Percentiles rank a stretch among this genome's conserved stretches.
phyloP scores from a whole-genome alignment of 2,329 filamentous ascomycete genomes.

The Pyrenochaeta sp. region DNA sequence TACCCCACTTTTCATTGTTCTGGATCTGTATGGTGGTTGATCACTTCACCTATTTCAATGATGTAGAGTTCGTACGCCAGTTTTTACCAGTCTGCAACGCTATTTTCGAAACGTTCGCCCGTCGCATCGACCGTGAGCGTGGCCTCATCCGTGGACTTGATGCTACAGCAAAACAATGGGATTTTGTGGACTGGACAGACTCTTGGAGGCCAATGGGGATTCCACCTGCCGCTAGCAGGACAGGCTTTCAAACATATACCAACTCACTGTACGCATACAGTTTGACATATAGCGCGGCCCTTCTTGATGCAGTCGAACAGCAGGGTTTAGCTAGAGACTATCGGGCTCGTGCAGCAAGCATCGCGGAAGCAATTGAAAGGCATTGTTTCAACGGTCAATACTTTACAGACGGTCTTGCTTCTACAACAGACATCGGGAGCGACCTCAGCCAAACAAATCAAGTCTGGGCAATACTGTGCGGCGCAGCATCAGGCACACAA shows the following conservation, averaged over 20 bases:
- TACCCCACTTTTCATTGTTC: constrained; percentile 44
- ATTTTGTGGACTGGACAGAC: constrained; percentile 26
- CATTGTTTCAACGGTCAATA: constrained; percentile 37
- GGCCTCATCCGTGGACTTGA: neutral
- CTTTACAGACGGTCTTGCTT: constrained; percentile 47
- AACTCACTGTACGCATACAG: constrained; percentile 7
- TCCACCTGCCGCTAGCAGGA: neutral
- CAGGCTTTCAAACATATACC: constrained; percentile 3
- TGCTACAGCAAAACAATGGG: constrained; percentile 5
- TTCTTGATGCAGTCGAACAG: neutral
- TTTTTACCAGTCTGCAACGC: neutral
- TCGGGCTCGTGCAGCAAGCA: constrained; percentile 24
- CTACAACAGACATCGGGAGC: constrained; percentile 29
- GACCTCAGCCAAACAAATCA: constrained; percentile 50
- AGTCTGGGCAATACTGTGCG: constrained; percentile 46
- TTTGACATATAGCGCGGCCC: constrained; percentile 17
- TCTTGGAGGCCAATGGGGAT: constrained; percentile 4
- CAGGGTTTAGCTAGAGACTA: neutral
- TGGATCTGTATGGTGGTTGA: constrained; percentile 49
- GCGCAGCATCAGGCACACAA: constrained; percentile 20
- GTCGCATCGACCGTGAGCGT: neutral
- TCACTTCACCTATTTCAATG: constrained; percentile 48
- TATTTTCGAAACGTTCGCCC: neutral
- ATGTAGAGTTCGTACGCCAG: constrained; percentile 26
- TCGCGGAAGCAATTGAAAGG: constrained; percentile 33